phyloP scores from a whole-genome alignment of 2,329 filamentous ascomycete species.

The Pseudogymnoascus sp. region DNA sequence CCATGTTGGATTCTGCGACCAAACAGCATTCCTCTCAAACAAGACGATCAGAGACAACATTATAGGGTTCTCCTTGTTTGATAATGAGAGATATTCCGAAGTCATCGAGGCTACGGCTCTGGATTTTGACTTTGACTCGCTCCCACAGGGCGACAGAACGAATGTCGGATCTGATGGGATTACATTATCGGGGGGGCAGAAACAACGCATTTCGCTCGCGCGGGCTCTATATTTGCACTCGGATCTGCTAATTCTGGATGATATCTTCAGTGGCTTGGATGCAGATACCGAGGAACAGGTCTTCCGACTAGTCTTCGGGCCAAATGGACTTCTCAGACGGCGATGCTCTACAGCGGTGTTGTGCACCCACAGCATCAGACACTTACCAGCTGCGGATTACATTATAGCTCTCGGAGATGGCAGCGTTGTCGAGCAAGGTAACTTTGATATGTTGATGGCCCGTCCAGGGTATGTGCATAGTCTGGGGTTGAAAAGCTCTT shows the following conservation, averaged over 20 bases:
- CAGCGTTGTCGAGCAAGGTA: slow-evolving; percentile 29
- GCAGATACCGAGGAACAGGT: slow-evolving; percentile 18
- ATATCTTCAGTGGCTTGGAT: slow-evolving; percentile 23
- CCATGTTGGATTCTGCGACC: slow-evolving; percentile 35
- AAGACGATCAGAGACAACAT: slow-evolving; percentile 34
- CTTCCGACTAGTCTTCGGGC: slow-evolving; percentile 15
- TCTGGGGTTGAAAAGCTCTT: neutral
- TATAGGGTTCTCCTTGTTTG: slow-evolving; percentile 23
- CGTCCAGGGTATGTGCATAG: slow-evolving; percentile 11
- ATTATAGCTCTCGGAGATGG: slow-evolving; percentile 30
- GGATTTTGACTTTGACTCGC: slow-evolving; percentile 18
- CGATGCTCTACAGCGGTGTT: slow-evolving; percentile 30
- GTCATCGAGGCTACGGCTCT: slow-evolving; percentile 22
- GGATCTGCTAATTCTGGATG: slow-evolving; percentile 18
- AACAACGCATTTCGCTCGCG: slow-evolving; percentile 16
- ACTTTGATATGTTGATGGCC: slow-evolving; percentile 27
- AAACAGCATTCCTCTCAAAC: slow-evolving; percentile 38
- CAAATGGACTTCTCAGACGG: slow-evolving; percentile 12
- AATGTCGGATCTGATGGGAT: slow-evolving; percentile 20
- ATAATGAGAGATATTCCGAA: slow-evolving; percentile 22
- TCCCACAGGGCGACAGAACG: slow-evolving; percentile 21
- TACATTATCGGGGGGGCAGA: slow-evolving; percentile 17
- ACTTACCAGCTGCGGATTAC: slow-evolving; percentile 30
- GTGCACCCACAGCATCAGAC: slow-evolving; percentile 25
- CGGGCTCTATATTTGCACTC: slow-evolving; percentile 15